Evolutionary conservation across 305 asterid genomes (phyloP).

Genomic region (Coffea humblotiana): DNA sequence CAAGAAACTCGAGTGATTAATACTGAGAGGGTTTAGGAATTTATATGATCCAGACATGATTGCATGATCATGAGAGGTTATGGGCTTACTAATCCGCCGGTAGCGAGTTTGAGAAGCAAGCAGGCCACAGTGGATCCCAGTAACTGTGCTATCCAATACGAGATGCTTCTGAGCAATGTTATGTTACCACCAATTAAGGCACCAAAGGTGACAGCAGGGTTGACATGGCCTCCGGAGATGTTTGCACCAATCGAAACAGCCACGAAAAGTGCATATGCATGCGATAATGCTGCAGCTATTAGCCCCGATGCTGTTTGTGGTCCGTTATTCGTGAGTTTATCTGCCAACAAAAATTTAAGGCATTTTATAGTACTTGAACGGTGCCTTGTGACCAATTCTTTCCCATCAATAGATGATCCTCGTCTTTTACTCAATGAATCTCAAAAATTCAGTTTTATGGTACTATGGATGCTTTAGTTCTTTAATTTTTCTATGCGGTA

Average conservation of each 20-base stretch:
- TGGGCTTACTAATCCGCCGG: conserved; percentile 27
- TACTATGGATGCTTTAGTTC: no score
- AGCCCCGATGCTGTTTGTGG: conserved; percentile 27
- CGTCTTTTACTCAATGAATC: no score
- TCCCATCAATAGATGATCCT: no score
- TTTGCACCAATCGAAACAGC: conserved; percentile 34
- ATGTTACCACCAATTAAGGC: conserved; percentile 33
- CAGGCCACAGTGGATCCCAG: conserved; percentile 30
- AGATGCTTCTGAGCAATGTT: conserved; percentile 23
- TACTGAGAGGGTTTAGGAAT: neutral
- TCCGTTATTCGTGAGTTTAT: conserved; percentile 24
- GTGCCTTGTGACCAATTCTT: no score
- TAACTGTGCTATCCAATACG: conserved; percentile 31
- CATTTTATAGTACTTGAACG: neutral
- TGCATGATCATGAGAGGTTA: neutral
- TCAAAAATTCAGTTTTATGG: no score
- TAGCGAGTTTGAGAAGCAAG: conserved; percentile 26
- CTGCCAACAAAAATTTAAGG: conserved; percentile 6
- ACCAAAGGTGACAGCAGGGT: conserved; percentile 31
- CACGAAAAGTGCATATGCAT: conserved; percentile 29
- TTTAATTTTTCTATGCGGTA: no score
- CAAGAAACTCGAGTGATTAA: neutral
- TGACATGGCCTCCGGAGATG: conserved; percentile 36
- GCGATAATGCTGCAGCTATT: conserved; percentile 28
- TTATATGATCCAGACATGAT: neutral